Percentiles rank a stretch among this genome's conserved stretches.
These are phyloP conservation scores for Mentha longifolia DNA, from an alignment of 257 asterid species.

Conservation along the genomic window DNA sequence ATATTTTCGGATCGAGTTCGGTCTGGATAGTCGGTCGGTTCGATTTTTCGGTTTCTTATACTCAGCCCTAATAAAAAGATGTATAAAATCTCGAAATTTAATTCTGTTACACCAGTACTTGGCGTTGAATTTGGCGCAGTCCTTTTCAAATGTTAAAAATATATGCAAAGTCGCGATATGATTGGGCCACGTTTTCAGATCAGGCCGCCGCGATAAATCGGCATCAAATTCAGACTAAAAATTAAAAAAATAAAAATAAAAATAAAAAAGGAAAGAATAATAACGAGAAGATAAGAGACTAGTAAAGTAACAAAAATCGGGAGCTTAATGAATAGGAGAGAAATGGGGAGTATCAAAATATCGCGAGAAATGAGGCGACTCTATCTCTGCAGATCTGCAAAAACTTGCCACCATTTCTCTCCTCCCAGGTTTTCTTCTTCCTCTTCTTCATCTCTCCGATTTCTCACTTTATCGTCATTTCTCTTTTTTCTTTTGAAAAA, in stretches of 20 bases:
- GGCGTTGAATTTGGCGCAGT: neutral
- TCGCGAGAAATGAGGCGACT: slow-evolving; percentile 68
- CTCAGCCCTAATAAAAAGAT: too few relatives aligned
- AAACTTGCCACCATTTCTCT: slow-evolving; percentile 46
- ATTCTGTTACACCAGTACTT: neutral
- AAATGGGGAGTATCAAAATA: slow-evolving; percentile 45
- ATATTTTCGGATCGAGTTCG: too few relatives aligned
- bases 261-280: neutral
- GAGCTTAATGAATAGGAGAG: neutral
- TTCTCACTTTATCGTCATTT: slow-evolving; percentile 33
- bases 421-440: slow-evolving; percentile 46
- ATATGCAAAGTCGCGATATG: neutral
- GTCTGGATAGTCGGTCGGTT: too few relatives aligned
- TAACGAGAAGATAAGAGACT: slow-evolving; percentile 23
- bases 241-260: neutral
- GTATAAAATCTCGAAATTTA: neutral
- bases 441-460: slow-evolving; percentile 31
- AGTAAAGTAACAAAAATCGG: neutral
- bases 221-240: neutral
- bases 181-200: slow-evolving; percentile 29
- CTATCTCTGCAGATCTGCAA: slow-evolving; percentile 49
- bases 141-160: neutral
- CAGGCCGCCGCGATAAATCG: slow-evolving; percentile 36
- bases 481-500: neutral
- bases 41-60: too few relatives aligned